Percentiles rank a stretch among this genome's conserved stretches.
phyloP scores from a whole-genome alignment of 306 rosid species.

The Lotus japonicus region DNA sequence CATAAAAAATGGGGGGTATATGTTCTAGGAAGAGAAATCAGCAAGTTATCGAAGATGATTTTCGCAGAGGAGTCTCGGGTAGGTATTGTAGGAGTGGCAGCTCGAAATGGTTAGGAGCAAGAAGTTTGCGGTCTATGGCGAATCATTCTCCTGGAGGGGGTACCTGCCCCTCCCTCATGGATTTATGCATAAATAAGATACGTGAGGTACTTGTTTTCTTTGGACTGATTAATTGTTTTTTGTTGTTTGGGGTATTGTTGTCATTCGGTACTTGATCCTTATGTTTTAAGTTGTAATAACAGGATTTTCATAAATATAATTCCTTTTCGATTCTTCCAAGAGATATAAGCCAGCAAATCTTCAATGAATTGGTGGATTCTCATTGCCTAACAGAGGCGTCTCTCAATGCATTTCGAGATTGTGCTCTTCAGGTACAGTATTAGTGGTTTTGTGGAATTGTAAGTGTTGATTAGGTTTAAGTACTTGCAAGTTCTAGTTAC shows the following conservation, averaged over 20 bases:
- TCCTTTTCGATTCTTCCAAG: slow-evolving; percentile 55
- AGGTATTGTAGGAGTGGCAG: slow-evolving; percentile 46
- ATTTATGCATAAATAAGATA: slow-evolving; percentile 51
- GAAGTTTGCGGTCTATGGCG: slow-evolving; percentile 29
- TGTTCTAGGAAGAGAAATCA: slow-evolving; percentile 69
- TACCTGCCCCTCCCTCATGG: slow-evolving; percentile 54
- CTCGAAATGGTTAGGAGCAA: slow-evolving; percentile 46
- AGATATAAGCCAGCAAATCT: slow-evolving; percentile 64
- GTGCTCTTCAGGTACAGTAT: slow-evolving; percentile 57
- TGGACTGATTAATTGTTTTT: background rate
- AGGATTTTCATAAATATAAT: slow-evolving; percentile 44
- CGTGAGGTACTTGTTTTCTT: slow-evolving; percentile 39
- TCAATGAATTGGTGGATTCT: slow-evolving; percentile 54
- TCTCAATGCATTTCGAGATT: slow-evolving; percentile 49
- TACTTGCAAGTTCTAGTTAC: background rate
- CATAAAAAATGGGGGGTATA: slow-evolving; percentile 49
- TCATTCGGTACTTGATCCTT: background rate
- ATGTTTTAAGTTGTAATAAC: slow-evolving; percentile 5
- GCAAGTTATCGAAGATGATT: slow-evolving; percentile 34
- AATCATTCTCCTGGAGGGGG: slow-evolving; percentile 31
- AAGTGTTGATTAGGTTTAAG: slow-evolving; percentile 12
- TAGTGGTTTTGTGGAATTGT: slow-evolving; percentile 11
- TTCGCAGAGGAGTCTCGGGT: slow-evolving; percentile 24
- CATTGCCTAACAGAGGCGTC: slow-evolving; percentile 45
- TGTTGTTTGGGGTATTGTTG: background rate